These are phyloP conservation scores for Parietichytrium sp. DNA, from an alignment of 108 stramenopile genomes.

Conservation along the genomic window DNA sequence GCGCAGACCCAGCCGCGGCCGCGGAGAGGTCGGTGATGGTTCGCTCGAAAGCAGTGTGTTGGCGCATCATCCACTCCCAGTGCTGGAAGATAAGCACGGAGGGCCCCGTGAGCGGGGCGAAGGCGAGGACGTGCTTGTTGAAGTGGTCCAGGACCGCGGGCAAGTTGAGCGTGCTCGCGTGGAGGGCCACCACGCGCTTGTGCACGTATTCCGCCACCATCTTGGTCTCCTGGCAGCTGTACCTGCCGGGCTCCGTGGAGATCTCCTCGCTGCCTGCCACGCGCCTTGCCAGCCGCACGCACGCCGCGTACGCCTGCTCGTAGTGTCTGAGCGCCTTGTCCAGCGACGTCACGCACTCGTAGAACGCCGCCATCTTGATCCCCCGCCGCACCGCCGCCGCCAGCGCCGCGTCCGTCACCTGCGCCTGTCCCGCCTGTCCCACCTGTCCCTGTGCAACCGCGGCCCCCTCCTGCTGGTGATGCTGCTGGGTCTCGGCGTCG, in stretches of 20 bases:
- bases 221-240: conserved; percentile 1
- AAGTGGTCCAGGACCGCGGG: neutral
- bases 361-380: neutral
- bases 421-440: too few relatives aligned
- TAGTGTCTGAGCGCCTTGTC: conserved; percentile 22
- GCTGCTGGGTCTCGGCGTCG: too few relatives aligned
- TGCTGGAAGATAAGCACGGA: conserved; percentile 15
- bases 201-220: neutral
- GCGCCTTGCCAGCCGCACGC: neutral
- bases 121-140: neutral
- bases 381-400: neutral
- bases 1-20: neutral
- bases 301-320: neutral
- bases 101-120: neutral
- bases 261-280: neutral
- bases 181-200: neutral
- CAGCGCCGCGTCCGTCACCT: neutral
- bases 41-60: neutral
- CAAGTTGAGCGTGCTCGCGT: too few relatives aligned
- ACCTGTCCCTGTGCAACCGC: neutral
- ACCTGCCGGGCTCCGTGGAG: neutral
- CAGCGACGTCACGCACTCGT: neutral
- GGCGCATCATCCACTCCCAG: neutral
- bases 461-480: neutral
- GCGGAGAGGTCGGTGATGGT: neutral